Evolutionary conservation across 371 early-diverging fungal genomes (phyloP).

Genomic region (Syncephalastrum monosporum): DNA sequence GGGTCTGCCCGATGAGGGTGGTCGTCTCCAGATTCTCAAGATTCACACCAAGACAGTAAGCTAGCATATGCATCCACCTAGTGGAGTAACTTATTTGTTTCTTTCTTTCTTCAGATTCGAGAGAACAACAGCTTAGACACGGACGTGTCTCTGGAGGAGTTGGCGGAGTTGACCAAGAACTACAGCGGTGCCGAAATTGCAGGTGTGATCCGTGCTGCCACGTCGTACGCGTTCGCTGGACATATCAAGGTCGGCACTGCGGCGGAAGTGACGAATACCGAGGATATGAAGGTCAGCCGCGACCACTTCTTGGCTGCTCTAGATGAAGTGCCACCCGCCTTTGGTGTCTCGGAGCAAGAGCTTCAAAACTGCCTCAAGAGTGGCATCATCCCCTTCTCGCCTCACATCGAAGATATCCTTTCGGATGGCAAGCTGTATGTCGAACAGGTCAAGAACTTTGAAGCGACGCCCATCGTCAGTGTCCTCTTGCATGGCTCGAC

Average conservation of each 20-base stretch:
- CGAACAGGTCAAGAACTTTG: conserved; percentile 83
- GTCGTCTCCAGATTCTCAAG: conserved; percentile 91
- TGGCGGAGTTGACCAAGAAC: conserved; percentile 96
- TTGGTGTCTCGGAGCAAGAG: conserved; percentile 96
- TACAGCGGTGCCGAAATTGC: conserved; percentile 99
- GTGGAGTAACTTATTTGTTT: too few relatives aligned
- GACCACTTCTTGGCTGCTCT: conserved; percentile 95
- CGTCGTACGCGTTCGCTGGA: conserved; percentile 99
- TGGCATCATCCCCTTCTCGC: conserved; percentile 79
- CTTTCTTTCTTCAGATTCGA: conserved; percentile 64
- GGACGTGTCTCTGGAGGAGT: conserved; percentile 89
- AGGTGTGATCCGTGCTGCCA: conserved; percentile 97
- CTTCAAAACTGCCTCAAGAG: conserved; percentile 83
- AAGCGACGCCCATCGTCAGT: conserved; percentile 86
- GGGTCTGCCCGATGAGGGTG: conserved; percentile 90
- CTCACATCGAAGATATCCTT: conserved; percentile 74
- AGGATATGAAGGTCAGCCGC: conserved; percentile 87
- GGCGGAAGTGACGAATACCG: conserved; percentile 81
- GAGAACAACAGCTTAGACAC: conserved; percentile 82
- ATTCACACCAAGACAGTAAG: conserved; percentile 86
- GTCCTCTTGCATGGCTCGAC: conserved; percentile 85
- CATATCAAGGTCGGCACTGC: conserved; percentile 90
- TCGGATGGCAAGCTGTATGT: conserved; percentile 82
- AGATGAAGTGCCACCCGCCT: conserved; percentile 97
- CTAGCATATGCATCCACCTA: too few relatives aligned